phyloP scores from a whole-genome alignment of 2,329 filamentous ascomycete species.

The Colletotrichum sojae region DNA sequence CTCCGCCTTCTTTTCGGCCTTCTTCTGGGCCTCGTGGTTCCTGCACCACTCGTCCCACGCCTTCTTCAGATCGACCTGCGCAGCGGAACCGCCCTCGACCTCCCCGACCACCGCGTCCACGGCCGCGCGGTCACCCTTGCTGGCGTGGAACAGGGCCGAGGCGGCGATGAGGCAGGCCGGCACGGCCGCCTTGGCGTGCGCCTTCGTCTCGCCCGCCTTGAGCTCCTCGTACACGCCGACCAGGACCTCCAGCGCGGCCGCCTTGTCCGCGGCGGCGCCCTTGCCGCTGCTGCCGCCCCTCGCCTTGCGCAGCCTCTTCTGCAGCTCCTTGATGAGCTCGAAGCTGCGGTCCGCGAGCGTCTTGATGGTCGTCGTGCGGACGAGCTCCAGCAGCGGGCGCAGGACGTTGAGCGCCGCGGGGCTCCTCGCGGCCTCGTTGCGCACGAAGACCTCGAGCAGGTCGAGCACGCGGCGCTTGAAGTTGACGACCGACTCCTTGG shows the following conservation, averaged over 20 bases:
- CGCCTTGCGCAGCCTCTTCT: conserved; percentile 75
- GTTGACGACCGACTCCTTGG: conserved; percentile 89
- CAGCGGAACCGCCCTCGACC: conserved; percentile 62
- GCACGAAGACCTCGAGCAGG: conserved; percentile 86
- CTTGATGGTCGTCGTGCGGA: conserved; percentile 83
- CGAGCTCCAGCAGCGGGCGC: conserved; percentile 81
- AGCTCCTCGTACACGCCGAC: conserved; percentile 78
- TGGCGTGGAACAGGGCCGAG: conserved; percentile 70
- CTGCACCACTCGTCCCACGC: conserved; percentile 39
- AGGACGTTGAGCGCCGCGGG: conserved; percentile 78
- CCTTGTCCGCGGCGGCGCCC: conserved; percentile 57
- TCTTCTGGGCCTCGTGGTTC: conserved; percentile 38
- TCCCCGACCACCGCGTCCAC: conserved; percentile 76
- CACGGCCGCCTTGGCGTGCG: conserved; percentile 82
- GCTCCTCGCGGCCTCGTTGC: conserved; percentile 80
- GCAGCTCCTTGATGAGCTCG: conserved; percentile 80
- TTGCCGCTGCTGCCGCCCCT: conserved; percentile 48
- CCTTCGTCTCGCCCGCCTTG: conserved; percentile 72
- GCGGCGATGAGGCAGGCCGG: conserved; percentile 78
- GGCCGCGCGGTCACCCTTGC: conserved; percentile 66
- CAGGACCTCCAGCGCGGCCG: conserved; percentile 70
- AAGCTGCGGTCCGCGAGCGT: conserved; percentile 81
- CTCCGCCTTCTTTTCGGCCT: conserved; percentile 19
- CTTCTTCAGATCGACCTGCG: conserved; percentile 35
- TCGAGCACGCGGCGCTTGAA: conserved; percentile 97